Conservation (phyloP, 2,329 filamentous ascomycete species). For the Coniella vitis region DNA sequence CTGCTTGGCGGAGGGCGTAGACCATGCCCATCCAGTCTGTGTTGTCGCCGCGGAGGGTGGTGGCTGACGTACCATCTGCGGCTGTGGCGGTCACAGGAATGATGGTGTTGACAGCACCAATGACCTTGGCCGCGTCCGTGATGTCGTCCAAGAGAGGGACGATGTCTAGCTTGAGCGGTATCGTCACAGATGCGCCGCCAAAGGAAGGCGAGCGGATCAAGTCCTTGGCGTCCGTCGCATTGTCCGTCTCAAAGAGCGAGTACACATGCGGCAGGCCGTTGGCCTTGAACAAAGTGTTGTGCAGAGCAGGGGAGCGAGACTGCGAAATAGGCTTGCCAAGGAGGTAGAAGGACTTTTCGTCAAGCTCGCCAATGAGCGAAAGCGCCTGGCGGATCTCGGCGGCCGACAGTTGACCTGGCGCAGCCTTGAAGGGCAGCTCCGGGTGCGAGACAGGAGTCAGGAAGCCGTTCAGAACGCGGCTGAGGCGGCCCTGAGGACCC, state of each 20-base stretch:
- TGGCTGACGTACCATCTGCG: constrained; percentile 35
- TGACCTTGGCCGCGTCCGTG: constrained; percentile 68
- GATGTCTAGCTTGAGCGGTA: constrained; percentile 87
- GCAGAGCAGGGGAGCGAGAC: constrained; percentile 80
- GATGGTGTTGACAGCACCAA: constrained; percentile 94
- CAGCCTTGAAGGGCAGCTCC: constrained; percentile 82
- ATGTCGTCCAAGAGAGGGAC: constrained; percentile 75
- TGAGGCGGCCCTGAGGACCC: constrained; percentile 80
- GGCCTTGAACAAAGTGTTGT: constrained; percentile 75
- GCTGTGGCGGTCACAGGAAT: constrained; percentile 48
- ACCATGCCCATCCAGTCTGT: constrained; percentile 96
- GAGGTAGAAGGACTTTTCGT: constrained; percentile 71
- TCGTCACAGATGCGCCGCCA: constrained; percentile 91
- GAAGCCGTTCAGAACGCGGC: constrained; percentile 83
- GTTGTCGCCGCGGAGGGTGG: constrained; percentile 71
- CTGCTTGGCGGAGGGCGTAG: constrained; percentile 64
- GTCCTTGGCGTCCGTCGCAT: constrained; percentile 51
- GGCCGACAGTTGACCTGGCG: constrained; percentile 87
- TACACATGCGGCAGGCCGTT: constrained; percentile 84
- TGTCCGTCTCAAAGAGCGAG: constrained; percentile 64
- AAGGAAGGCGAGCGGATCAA: constrained; percentile 68
- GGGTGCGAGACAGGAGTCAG: constrained; percentile 93
- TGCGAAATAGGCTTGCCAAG: constrained; percentile 80
- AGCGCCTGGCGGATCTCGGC: constrained; percentile 77
- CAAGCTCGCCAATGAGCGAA: constrained; percentile 71